Percentiles rank a stretch among this genome's conserved stretches.
phyloP scores from a whole-genome alignment of 495 filamentous ascomycete genomes.

The Hypomontagnella monticulosa region DNA sequence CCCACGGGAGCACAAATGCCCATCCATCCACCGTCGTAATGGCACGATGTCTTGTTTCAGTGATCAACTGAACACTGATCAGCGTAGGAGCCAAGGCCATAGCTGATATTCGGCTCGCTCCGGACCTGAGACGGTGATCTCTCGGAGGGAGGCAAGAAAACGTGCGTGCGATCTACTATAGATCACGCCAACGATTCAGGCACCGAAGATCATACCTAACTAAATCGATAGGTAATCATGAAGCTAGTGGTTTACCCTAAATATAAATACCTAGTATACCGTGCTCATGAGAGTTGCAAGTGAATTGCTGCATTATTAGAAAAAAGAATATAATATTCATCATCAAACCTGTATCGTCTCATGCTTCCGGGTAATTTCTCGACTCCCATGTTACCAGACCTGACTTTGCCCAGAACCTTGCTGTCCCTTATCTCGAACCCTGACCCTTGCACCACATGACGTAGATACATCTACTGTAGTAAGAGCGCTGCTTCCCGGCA shows the following conservation, averaged over 20 bases:
- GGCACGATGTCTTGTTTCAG: conserved; percentile 17
- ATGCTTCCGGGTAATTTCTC: background rate
- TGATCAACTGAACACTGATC: too few species aligned
- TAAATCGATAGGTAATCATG: background rate
- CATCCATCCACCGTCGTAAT: conserved; percentile 17
- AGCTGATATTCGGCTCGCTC: conserved; percentile 27
- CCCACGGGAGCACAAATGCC: background rate
- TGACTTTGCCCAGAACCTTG: conserved; percentile 8
- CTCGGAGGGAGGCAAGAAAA: conserved; percentile 1
- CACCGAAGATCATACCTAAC: background rate
- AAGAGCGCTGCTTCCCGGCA: background rate
- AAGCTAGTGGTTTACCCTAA: background rate
- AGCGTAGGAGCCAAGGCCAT: too few species aligned
- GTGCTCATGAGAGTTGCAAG: too few species aligned
- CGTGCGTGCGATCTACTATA: conserved; percentile 2
- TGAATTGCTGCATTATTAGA: too few species aligned
- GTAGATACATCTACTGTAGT: conserved; percentile 9
- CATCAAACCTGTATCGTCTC: conserved; percentile 12
- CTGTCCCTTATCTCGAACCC: conserved; percentile 25
- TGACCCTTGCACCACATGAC: conserved; percentile 30
- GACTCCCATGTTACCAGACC: conserved; percentile 3
- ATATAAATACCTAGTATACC: too few species aligned
- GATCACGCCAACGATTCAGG: conserved; percentile 13
- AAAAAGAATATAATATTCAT: background rate
- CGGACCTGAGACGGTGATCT: conserved; percentile 21